These are phyloP conservation scores for Calcarisporium arbuscula DNA, from an alignment of 2,329 filamentous ascomycete species.

Conservation along the genomic window DNA sequence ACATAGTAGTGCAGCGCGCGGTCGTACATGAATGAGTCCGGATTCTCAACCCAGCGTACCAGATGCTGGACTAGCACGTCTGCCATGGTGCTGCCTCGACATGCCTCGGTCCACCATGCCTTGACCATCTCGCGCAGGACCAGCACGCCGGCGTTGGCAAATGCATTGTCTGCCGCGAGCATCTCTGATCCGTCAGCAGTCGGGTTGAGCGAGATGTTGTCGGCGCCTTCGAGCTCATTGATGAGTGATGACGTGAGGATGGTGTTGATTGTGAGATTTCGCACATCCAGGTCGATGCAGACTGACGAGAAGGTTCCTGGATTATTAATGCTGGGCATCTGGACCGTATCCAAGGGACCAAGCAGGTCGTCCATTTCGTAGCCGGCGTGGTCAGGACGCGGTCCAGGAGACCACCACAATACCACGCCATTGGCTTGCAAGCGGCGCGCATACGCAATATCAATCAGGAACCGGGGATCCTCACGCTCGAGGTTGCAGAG, in stretches of 20 bases:
- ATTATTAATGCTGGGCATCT: conserved; percentile 90
- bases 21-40: conserved; percentile 92
- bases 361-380: conserved; percentile 89
- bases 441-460: conserved; percentile 86
- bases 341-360: conserved; percentile 74
- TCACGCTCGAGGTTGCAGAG: conserved; percentile 93
- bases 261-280: conserved; percentile 95
- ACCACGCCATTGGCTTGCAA: conserved; percentile 89
- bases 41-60: conserved; percentile 93
- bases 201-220: conserved; percentile 76
- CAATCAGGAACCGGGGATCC: conserved; percentile 90
- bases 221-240: conserved; percentile 88
- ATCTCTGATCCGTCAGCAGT: conserved; percentile 37
- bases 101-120: conserved; percentile 95
- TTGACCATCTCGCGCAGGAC: conserved; percentile 98
- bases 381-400: conserved; percentile 88
- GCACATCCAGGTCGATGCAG: conserved; percentile 89
- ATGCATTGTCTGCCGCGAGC: conserved; percentile 81
- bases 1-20: conserved; percentile 93
- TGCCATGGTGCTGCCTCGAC: conserved; percentile 84
- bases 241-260: conserved; percentile 94
- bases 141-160: conserved; percentile 82
- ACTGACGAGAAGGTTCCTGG: conserved; percentile 92
- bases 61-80: conserved; percentile 97
- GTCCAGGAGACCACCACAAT: conserved; percentile 89